Percentiles rank a stretch among this genome's conserved stretches.
Conservation (phyloP, 768 basidiomycete species). For the Porphyrellus cyaneotinctus region DNA sequence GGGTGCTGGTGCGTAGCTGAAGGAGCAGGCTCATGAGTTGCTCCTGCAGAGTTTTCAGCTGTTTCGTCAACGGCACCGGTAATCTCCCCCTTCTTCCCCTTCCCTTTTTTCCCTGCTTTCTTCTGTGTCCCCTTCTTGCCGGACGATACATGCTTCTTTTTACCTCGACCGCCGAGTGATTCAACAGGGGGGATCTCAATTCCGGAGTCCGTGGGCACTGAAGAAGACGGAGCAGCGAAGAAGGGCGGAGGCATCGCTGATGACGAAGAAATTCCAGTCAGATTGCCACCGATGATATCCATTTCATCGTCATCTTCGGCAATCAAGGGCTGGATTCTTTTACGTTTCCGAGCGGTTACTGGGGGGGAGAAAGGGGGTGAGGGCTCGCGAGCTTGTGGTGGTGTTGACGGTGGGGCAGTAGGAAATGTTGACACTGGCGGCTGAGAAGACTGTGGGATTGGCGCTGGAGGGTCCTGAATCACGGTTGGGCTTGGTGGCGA, state of each 20-base stretch:
- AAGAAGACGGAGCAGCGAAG: slow-evolving; percentile 45
- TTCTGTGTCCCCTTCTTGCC: slow-evolving; percentile 23
- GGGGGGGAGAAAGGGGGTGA: slow-evolving; percentile 27
- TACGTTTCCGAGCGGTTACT: slow-evolving; percentile 24
- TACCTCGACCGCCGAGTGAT: slow-evolving; percentile 3
- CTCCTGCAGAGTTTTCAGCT: slow-evolving; percentile 1
- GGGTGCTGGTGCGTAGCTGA: background rate
- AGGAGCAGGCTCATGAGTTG: background rate
- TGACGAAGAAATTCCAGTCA: background rate
- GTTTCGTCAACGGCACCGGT: slow-evolving; percentile 7
- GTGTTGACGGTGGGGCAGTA: slow-evolving; percentile 24
- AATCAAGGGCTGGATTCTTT: slow-evolving; percentile 12
- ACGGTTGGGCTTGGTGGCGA: slow-evolving; percentile 14
- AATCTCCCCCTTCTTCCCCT: slow-evolving; percentile 27
- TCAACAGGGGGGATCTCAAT: slow-evolving; percentile 23
- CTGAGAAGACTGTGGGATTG: slow-evolving; percentile 33
- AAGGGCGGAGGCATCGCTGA: slow-evolving; percentile 39
- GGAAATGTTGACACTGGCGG: slow-evolving; percentile 33
- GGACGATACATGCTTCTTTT: slow-evolving; percentile 7
- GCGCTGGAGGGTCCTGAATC: slow-evolving; percentile 25
- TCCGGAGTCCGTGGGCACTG: slow-evolving; percentile 24
- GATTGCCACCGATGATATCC: slow-evolving; percentile 4
- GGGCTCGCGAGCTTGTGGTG: slow-evolving; percentile 19
- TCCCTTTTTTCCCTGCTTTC: slow-evolving; percentile 22
- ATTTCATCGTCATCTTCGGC: slow-evolving; percentile 14